Conservation (phyloP, 768 basidiomycete species). For the Cyathus striatus region DNA sequence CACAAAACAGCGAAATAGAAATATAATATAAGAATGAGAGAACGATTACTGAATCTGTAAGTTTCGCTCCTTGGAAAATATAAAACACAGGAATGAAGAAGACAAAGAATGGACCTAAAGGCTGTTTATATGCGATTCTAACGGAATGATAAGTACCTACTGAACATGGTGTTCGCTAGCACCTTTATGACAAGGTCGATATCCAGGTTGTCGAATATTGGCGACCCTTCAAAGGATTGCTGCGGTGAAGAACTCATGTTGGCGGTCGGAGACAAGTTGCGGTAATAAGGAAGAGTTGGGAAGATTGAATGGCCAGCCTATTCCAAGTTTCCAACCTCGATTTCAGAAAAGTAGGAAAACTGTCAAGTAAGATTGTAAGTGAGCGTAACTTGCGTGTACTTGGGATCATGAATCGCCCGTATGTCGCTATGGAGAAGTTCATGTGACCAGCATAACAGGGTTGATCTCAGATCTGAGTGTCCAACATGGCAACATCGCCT, state of each 20-base stretch:
- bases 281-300: constrained; percentile 1
- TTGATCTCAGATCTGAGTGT: too few species aligned
- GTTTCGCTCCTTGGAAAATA: constrained; percentile 59
- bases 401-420: too few species aligned
- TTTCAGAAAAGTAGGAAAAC: too few species aligned
- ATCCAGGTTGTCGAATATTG: constrained; percentile 68
- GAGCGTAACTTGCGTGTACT: too few species aligned
- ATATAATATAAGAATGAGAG: constrained; percentile 50
- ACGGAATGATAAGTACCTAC: constrained; percentile 35
- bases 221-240: constrained; percentile 40
- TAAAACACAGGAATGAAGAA: constrained; percentile 77
- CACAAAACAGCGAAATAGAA: constrained; percentile 63
- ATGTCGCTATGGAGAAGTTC: too few species aligned
- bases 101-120: constrained; percentile 78
- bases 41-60: constrained; percentile 47
- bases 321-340: too few species aligned
- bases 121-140: constrained; percentile 2
- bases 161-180: constrained; percentile 72
- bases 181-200: constrained; percentile 79
- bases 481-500: too few species aligned
- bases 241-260: constrained; percentile 5
- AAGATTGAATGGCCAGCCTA: too few species aligned
- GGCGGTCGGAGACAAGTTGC: constrained; percentile 1
- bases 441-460: too few species aligned
- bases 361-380: too few species aligned